Base-by-base conservation (phyloP, 805 yeast genomes). In the Starmerella tilneyi region DNA sequence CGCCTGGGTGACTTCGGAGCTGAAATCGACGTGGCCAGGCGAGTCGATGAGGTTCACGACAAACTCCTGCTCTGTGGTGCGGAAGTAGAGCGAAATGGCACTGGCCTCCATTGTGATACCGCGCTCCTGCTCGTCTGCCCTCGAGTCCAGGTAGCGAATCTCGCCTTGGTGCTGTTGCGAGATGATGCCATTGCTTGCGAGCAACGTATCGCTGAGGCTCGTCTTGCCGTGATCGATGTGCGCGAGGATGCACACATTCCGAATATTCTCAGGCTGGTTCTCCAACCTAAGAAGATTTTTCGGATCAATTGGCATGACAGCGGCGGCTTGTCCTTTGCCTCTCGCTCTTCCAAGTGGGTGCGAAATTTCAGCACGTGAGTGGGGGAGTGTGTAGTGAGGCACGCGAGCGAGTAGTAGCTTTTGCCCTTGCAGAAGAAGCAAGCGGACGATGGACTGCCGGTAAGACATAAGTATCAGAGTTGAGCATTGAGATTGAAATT, bases 161-260 rank as follows among this genome's bases (percentile, higher is more conserved):
- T 86, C 88, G 26, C 98, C 99, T 2, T 96, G 98, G 75, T 88
- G 72, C 59, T 89, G 72, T 54, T 82, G 94, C 0, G 98, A 89
- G 36, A 92, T 86, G 61, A 92, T 86, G 41, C 98, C 98, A 64
- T 94, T 92, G 29, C 95, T 81, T 21, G 98, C 97, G 31, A 92
- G 66, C 39, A 92, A 67, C 9, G 94, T 82, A 63, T 92, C 99
- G 35, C 94, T 82, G 26, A 92, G 68, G 2, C 97, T 84, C 0
- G 99, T 92, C 65, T 92, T 92, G 22, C 99, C 99, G 60, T 92
- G 99, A 62, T 92, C 99, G 20, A 92, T 98, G 64, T 92, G 99
- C 0, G 99, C 99, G 41, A 92, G 70, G 50, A 92, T 85, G 64
- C 98, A 92, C 35, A 92, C 84, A 63, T 92, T 92, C 49, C 98